Evolutionary conservation across 768 basidiomycete genomes (phyloP), one percentile per base, ranked within the genome.

Genomic region (Trametes meyenii): DNA sequence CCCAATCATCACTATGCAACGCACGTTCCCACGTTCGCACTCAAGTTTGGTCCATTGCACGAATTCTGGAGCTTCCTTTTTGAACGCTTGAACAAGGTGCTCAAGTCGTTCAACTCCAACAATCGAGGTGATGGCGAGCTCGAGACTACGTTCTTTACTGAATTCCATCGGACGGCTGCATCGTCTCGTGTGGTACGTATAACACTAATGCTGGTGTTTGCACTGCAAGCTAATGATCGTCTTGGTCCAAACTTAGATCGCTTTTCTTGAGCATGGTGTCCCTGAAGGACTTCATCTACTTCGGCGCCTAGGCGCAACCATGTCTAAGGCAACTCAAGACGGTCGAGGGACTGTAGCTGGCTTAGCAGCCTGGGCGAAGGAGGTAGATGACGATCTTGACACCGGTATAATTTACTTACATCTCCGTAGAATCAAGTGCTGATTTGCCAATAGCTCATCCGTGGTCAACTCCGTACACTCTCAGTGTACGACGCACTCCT

Each of bases 31-130:
- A 57, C 58, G 19, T 69, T 60, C 51, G 70, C 70, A 14, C 48
- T 53, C 0, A 66, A 71, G 52, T 74, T 65, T 49, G 71, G 74
- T 1, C 73, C 73, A 0, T 66, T 74, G 3, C 69, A 73, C 45
- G 67, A 65, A 0, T 74, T 74, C 58, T 75, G 44, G 44, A 45
- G 44, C 44, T 45, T 45, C 21, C 44, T 45, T 11, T 45, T 45
- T n/a, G 77, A 78, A 45, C 62, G 71, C 0, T 60, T 78, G 0
- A 78, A 78, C 59, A 75, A 74, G 42, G 67, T 77, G 4, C 60
- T 78, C 5, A 78, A 78, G 64, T 66, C 67, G 4, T 76, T 73
- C 64, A 72, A 71, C 42, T 73, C 73, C 0, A 73, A 71, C 43
- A 76, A 77, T 43, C 75, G 73, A 36, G 62, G 43, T 11, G 67